Evolutionary conservation across 2,329 filamentous ascomycete species (phyloP).

Genomic region (Colletotrichum kahawae): DNA sequence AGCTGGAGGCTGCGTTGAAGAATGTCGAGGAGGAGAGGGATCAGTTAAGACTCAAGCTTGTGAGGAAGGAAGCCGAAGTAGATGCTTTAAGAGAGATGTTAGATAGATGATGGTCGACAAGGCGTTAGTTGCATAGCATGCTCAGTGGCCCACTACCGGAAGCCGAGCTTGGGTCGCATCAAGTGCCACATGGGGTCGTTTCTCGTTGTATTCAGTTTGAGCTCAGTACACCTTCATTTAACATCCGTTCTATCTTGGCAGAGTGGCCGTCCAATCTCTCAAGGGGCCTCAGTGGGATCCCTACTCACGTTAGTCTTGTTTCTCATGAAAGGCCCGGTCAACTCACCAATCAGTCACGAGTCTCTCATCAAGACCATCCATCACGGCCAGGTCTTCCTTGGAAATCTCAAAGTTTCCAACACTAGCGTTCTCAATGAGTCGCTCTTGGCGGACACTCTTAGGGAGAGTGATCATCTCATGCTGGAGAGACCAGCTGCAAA

Average conservation of each 20-base stretch:
- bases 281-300: slow-evolving; percentile 36
- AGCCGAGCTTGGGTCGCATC: too few relatives aligned
- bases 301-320: slow-evolving; percentile 6
- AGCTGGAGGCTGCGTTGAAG: slow-evolving; percentile 59
- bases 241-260: too few relatives aligned
- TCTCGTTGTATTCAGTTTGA: too few relatives aligned
- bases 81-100: slow-evolving; percentile 47
- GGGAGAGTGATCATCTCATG: slow-evolving; percentile 75
- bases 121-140: not conserved
- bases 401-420: slow-evolving; percentile 66
- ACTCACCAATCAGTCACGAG: slow-evolving; percentile 71
- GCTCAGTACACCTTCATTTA: too few relatives aligned
- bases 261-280: not conserved
- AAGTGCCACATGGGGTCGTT: too few relatives aligned
- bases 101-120: not conserved
- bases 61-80: slow-evolving; percentile 63
- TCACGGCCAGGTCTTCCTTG: slow-evolving; percentile 62
- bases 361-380: slow-evolving; percentile 74
- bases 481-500: slow-evolving; percentile 74
- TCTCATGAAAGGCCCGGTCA: not conserved
- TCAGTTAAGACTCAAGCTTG: slow-evolving; percentile 59
- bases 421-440: slow-evolving; percentile 69
- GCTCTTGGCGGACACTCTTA: slow-evolving; percentile 69
- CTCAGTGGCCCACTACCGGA: too few relatives aligned
- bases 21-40: slow-evolving; percentile 60